Evolutionary conservation across 345 rosid genomes (phyloP).

Genomic region (Rhizophora apiculata): DNA sequence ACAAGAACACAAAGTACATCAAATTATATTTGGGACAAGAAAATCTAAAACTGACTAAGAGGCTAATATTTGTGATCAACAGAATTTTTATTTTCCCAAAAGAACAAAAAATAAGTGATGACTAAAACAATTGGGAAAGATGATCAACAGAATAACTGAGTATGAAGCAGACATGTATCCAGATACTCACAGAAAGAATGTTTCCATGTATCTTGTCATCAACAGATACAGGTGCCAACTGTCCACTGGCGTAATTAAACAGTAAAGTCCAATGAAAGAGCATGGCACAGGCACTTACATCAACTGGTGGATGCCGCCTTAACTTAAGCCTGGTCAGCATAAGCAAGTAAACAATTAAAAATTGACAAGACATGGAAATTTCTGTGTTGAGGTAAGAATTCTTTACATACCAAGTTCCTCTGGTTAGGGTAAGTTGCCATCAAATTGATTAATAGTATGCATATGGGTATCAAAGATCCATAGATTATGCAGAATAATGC

Average conservation of each 20-base stretch:
- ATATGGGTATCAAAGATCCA: too few species aligned
- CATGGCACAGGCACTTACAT: constrained; percentile 8
- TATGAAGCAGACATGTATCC: not conserved
- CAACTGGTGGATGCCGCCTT: not conserved
- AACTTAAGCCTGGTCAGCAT: not conserved
- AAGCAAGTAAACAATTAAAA: constrained; percentile 7
- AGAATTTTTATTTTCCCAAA: not conserved
- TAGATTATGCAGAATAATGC: too few species aligned
- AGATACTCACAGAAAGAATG: constrained; percentile 82
- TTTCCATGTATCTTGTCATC: constrained; percentile 95
- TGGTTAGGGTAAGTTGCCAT: too few species aligned
- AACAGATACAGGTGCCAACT: constrained; percentile 90
- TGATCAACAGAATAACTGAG: not conserved
- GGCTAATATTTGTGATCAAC: not conserved
- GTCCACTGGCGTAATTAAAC: constrained; percentile 95
- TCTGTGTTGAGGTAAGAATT: not conserved
- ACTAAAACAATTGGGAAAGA: constrained; percentile 1
- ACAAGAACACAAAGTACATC: not conserved
- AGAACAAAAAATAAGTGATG: constrained; percentile 2
- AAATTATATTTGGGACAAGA: not conserved
- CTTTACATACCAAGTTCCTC: not conserved
- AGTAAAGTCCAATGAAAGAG: constrained; percentile 26
- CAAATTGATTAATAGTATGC: too few species aligned
- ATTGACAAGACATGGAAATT: constrained; percentile 2
- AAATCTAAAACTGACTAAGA: not conserved